Base-by-base conservation (phyloP, 2,329 filamentous ascomycete species). In the Verticillium dahliae region DNA sequence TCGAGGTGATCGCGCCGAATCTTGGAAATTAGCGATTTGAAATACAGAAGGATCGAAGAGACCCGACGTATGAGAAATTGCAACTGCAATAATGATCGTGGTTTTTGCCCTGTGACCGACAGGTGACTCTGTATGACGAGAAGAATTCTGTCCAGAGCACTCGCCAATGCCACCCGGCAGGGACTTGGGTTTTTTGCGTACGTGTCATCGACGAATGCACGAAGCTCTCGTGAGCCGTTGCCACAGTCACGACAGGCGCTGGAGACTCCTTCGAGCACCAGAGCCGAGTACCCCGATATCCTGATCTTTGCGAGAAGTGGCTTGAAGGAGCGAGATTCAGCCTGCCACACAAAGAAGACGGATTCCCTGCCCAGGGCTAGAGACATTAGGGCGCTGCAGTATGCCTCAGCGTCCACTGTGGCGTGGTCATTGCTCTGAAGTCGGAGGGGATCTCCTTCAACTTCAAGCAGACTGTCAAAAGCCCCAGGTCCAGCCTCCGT, bases 351-450 rank as follows among this genome's bases (percentile, higher is more conserved):
- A 71, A 91, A 95, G 38, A 95, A 81, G 1, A 89, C 79, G 0
- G 90, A 93, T 45, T 86, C 87, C 57, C 90, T 81, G 0, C 90
- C 91, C 6, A 92, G 81, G 0, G 86, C 85, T 1, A 94, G 76
- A 13, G 86, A 83, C 63, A 89, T 78, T 0, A 94, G 75, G 11
- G 86, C 88, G 18, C 79, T 72, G 58, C 79, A 73, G 68, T 85
- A 88, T 5, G 76, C 70, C 22, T 73, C 76, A 1, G 77, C 72
- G 57, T 84, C 77, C 2, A 88, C 71, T 11, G 83, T 69, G 13
- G 76, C 71, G 6, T 77, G 70, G 2, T 75, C 69, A 7, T 69
- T 68, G 38, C 79, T 80, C 56, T 66, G 70, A 37, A 78, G 67
- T 45, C 66, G 67, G 38, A 79, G 68, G 60, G 72, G 77, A 63